A percentile compares a stretch with the other conserved stretches of the same genome.
These are phyloP conservation scores for Cutaneotrichosporon cyanovorans DNA, from an alignment of 1,284 basidiomycete genomes.

Conservation along the genomic window DNA sequence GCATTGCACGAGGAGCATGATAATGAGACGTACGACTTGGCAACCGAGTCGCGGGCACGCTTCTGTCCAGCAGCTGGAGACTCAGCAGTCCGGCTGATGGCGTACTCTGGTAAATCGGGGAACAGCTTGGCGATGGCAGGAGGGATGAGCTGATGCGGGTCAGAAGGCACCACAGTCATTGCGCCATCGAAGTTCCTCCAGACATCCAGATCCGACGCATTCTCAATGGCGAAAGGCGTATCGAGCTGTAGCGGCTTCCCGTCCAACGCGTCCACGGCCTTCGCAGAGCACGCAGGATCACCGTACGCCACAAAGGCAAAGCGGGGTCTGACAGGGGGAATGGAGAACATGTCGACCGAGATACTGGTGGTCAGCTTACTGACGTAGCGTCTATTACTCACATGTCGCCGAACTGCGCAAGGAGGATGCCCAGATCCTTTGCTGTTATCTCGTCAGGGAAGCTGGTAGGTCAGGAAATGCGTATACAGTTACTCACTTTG, in stretches of 20 bases:
- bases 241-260: constrained; percentile 29
- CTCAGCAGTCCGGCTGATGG: constrained; percentile 8
- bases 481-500: constrained; percentile 24
- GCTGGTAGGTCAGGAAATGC: constrained; percentile 15
- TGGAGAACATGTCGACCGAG: constrained; percentile 44
- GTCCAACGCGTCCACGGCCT: constrained; percentile 32
- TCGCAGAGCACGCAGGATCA: constrained; percentile 19
- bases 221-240: constrained; percentile 25
- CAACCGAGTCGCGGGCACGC: constrained; percentile 4
- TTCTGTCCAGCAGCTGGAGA: constrained; percentile 1
- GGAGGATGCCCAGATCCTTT: constrained; percentile 42
- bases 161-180: constrained; percentile 33
- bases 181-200: constrained; percentile 36
- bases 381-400: constrained; percentile 13
- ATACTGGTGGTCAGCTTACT: constrained; percentile 23
- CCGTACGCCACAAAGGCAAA: constrained; percentile 41
- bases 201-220: constrained; percentile 29
- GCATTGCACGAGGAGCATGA: no score
- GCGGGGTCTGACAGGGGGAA: constrained; percentile 33
- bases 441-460: constrained; percentile 38
- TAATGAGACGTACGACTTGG: constrained; percentile 3
- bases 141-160: constrained; percentile 35
- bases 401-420: constrained; percentile 44
- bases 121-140: constrained; percentile 25
- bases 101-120: constrained; percentile 37